phyloP scores from a whole-genome alignment of 148 eudicot species.

The Silene uniflora region DNA sequence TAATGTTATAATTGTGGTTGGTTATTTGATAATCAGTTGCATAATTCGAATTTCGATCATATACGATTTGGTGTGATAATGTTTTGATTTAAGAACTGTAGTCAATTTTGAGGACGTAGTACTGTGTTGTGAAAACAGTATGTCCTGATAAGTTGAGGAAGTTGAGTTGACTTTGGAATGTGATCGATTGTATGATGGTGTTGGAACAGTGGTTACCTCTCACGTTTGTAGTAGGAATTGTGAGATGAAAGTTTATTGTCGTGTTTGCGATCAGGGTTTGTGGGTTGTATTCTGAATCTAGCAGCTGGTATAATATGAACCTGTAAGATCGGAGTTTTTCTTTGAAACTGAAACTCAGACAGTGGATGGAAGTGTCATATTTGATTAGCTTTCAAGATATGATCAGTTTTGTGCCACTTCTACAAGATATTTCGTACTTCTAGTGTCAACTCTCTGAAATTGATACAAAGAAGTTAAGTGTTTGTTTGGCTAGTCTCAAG shows the following conservation, averaged over 20 bases:
- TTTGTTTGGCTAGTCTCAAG: background rate
- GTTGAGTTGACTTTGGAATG: conserved; percentile 23
- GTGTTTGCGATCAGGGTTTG: background rate
- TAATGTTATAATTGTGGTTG: background rate
- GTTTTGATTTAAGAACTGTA: too few relatives aligned
- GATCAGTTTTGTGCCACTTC: too few relatives aligned
- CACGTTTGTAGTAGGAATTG: background rate
- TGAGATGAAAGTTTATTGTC: background rate
- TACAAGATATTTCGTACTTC: background rate
- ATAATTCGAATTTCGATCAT: background rate
- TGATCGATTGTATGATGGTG: background rate
- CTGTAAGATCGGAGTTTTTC: background rate
- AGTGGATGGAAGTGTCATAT: too few relatives aligned
- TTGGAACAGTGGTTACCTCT: background rate
- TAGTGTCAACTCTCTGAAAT: background rate
- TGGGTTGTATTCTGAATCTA: background rate
- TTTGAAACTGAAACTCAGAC: background rate
- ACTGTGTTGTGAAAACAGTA: background rate
- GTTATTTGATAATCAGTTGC: background rate
- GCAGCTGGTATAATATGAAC: background rate
- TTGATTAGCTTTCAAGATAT: too few relatives aligned
- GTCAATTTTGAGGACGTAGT: background rate
- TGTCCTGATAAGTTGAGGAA: background rate
- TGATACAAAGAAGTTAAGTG: background rate
- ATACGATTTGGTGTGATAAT: too few relatives aligned